Evolutionary conservation across 169 alveolate genomes (phyloP), one percentile per base, ranked within the genome.

Genomic region (Plasmodium cynomolgi): DNA sequence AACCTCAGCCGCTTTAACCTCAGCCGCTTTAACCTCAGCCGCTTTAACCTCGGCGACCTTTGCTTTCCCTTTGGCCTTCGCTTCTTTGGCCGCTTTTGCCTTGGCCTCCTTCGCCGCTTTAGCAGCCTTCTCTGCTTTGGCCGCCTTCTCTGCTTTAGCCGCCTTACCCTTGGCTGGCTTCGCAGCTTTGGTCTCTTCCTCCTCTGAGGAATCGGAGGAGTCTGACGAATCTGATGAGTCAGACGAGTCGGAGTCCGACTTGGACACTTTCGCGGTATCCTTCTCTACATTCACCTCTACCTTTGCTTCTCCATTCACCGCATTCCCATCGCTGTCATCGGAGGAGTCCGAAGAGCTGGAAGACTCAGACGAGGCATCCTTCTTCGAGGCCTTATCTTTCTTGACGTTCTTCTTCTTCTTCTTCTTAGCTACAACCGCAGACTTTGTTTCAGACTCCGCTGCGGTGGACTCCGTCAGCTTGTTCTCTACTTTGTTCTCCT

Each of bases 401-500:
- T 85, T 85, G 23, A n/a, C 34, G 1, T 81, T 81, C 50, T 88
- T 88, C 73, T 90, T 90, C 11, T 80, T 80, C 41, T 88, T 88
- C 50, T 90, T 90, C 15, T 80, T 81, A 4, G 8, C 74, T 23
- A 73, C 20, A 26, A 58, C 54, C 26, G 54, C 74, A 26, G 47
- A 41, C 41, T 85, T 85, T 31, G 83, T 73, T 39, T 90, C 94
- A 0, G 94, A 90, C 33, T 90, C 94, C 1, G 84, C 94, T 20
- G 90, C 94, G 34, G 94, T 90, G 39, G 94, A 90, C 34, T 79
- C 94, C 17, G 94, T 90, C 31, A 68, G 8, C 33, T 90, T 80
- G 34, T 26, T 81, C 3, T 90, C 90, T 17, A 41, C 26, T 44
- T 81, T 81, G 34, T 26, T 80, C n/a, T 80, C 81, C 79, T 75